Conservation (phyloP, 306 rosid species). For the Phaseolus lunatus region DNA sequence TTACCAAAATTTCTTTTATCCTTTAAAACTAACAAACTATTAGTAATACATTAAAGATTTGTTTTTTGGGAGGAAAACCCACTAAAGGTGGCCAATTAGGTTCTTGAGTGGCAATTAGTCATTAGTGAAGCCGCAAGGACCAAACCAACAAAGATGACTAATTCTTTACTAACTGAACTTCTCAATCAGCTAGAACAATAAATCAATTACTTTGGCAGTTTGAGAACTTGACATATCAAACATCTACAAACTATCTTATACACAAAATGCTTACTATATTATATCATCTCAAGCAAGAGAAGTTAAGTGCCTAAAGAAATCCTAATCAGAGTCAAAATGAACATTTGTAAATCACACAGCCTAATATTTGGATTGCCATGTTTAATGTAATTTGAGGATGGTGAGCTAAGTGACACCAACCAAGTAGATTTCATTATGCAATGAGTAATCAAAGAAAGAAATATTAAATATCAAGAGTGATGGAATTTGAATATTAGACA, state of each 20-base stretch:
- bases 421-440: slow-evolving; percentile 24
- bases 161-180: slow-evolving; percentile 29
- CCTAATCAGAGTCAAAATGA: slow-evolving; percentile 24
- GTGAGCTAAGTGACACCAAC: slow-evolving; percentile 23
- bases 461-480: slow-evolving; percentile 4
- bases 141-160: slow-evolving; percentile 22
- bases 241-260: slow-evolving; percentile 2
- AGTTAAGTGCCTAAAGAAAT: slow-evolving; percentile 32
- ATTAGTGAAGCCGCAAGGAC: neutral
- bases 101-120: neutral
- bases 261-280: slow-evolving; percentile 12
- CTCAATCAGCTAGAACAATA: slow-evolving; percentile 43
- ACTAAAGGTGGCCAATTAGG: too few relatives aligned
- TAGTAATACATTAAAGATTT: slow-evolving; percentile 8
- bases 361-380: slow-evolving; percentile 30
- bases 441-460: slow-evolving; percentile 36
- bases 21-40: slow-evolving; percentile 15
- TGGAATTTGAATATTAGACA: slow-evolving; percentile 13
- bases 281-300: slow-evolving; percentile 9
- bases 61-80: neutral
- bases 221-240: slow-evolving; percentile 33
- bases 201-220: slow-evolving; percentile 23
- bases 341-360: slow-evolving; percentile 12
- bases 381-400: slow-evolving; percentile 30
- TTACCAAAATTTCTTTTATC: neutral